phyloP scores from a whole-genome alignment of 768 basidiomycete species.

The Pleurotus tuoliensis region DNA sequence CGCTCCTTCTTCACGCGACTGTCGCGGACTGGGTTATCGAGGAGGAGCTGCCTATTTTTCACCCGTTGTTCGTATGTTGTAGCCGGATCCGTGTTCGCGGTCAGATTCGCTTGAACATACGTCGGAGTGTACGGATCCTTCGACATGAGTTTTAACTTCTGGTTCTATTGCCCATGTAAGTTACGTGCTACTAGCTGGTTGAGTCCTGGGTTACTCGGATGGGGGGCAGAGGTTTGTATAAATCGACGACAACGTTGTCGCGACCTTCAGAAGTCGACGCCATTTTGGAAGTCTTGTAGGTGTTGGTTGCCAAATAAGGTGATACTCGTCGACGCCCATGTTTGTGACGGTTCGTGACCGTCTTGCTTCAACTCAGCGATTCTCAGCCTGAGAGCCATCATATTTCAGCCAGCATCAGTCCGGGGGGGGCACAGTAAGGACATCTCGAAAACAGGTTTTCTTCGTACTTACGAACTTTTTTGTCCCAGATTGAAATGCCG shows the following conservation, averaged over 20 bases:
- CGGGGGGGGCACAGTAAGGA: no score
- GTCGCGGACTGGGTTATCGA: slow-evolving; percentile 65
- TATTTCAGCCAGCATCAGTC: no score
- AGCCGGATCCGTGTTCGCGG: slow-evolving; percentile 49
- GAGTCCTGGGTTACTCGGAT: neutral
- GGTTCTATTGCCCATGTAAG: slow-evolving; percentile 16
- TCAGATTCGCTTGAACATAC: slow-evolving; percentile 56
- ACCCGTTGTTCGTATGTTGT: slow-evolving; percentile 62
- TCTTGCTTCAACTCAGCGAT: no score
- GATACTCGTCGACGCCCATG: no score
- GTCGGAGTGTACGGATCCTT: slow-evolving; percentile 56
- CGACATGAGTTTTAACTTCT: slow-evolving; percentile 32
- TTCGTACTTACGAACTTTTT: no score
- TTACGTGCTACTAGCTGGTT: neutral
- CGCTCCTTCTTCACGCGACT: slow-evolving; percentile 50
- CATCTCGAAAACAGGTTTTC: no score
- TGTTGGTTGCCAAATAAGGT: no score
- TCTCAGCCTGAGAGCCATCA: no score
- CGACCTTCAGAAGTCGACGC: neutral
- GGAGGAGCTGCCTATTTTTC: slow-evolving; percentile 59
- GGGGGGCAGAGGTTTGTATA: slow-evolving; percentile 5
- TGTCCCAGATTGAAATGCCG: no score
- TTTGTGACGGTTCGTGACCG: no score
- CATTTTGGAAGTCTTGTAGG: neutral
- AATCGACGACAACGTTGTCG: neutral